Base-by-base conservation (phyloP, 2,329 filamentous ascomycete species). In the Xylariaceae sp. region DNA sequence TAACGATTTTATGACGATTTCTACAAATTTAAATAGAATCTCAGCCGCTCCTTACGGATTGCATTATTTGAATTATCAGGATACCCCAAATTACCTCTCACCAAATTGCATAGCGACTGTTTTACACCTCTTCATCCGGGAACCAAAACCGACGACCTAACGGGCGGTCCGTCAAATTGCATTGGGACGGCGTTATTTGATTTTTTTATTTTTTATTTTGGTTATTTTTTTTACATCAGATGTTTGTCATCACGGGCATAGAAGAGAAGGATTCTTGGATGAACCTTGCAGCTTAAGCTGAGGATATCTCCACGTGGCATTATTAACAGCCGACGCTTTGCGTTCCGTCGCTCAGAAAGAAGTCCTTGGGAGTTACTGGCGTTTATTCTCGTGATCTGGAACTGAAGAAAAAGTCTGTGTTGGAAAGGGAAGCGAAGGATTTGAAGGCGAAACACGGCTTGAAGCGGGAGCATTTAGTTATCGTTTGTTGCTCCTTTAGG, bases 31-130 rank as follows among this genome's bases (percentile, higher is more conserved):
- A 54, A 63, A 71, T 70, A 72, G 67, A 70, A 71, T 72, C 65
- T 72, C 65, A 69, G 67, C 71, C 70, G 64, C 68, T 75, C 71
- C 70, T 70, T 72, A 49, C 54, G 45, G 63, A 61, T 63, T 65
- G 65, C 66, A 69, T 65, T 65, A 64, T 67, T 63, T 70, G 64
- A 66, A 68, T 67, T 63, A 65, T 60, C 59, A 68, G 56, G 69
- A 73, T 72, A 70, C 67, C 69, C 66, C 50, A 56, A 49, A 49
- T 57, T 70, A 67, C 75, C 71, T 71, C 76, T 76, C 74, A 62
- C 76, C 75, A 77, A 77, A 78, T 73, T 81, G 79, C 80, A 83
- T 82, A 81, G 80, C 80, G 79, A 78, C 77, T 79, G 75, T 77
- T n/a, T 77, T 76, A 69, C 61, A 67, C 53, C 55, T 62, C 64